These are phyloP conservation scores for Erigeron canadensis DNA, from an alignment of 129 eudicot genomes.

Conservation along the genomic window DNA sequence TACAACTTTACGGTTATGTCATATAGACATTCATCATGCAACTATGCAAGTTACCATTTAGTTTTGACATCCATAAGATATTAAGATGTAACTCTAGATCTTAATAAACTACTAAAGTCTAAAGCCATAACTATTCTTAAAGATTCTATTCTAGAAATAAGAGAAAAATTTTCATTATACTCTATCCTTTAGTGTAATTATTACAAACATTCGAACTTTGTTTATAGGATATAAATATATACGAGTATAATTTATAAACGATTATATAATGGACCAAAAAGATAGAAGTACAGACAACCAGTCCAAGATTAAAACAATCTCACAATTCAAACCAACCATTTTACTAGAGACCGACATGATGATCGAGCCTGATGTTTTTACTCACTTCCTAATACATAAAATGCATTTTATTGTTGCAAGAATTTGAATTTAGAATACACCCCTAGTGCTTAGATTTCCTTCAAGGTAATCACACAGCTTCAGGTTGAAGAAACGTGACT, in stretches of 20 bases:
- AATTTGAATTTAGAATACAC: conserved; percentile 27
- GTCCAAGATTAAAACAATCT: not conserved
- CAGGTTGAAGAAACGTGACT: conserved; percentile 1
- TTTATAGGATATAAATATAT: not conserved
- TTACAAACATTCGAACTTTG: not conserved
- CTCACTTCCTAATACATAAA: conserved; percentile 13
- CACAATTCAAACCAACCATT: not conserved
- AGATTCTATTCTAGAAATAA: no score
- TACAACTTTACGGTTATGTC: no score
- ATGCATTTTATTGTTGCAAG: conserved; percentile 32
- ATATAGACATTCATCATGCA: no score
- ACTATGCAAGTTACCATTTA: no score
- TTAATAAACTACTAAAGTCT: no score
- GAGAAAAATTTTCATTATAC: no score
- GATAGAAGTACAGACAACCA: not conserved
- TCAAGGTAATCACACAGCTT: conserved; percentile 23
- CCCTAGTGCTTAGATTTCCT: conserved; percentile 5
- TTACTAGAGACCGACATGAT: not conserved
- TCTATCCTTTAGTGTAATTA: not conserved
- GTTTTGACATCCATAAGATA: no score
- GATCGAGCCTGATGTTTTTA: conserved; percentile 22
- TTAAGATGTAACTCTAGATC: no score
- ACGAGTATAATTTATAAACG: not conserved
- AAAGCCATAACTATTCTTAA: no score
- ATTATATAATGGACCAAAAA: not conserved